Evolutionary conservation across 1,284 basidiomycete genomes (phyloP), one percentile per base, ranked within the genome.

Genomic region (Sporisorium scitamineum): DNA sequence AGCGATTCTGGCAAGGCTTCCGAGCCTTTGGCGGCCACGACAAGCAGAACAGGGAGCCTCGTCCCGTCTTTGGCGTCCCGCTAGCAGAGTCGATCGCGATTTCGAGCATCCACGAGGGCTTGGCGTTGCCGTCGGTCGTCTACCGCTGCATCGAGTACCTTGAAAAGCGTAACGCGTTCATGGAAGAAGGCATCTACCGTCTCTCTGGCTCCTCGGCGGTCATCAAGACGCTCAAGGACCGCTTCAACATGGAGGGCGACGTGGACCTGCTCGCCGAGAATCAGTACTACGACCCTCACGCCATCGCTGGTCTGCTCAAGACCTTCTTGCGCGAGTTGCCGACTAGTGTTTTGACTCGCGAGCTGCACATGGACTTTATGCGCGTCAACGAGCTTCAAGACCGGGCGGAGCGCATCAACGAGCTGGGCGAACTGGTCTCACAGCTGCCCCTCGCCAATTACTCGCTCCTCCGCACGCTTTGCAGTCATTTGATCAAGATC

Each of bases 121-220:
- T 92, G 57, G 92, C 92, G 77, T 88, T 99, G 20, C 97, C 96
- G 1, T 94, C 95, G 4, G 93, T 99, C 68, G 92, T 97, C 32
- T 98, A 95, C 88, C 90, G 96, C 61, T 94, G 93, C 79, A 85
- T 87, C 48, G 86, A 87, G 64, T 87, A 86, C 59, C 82, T 87
- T 24, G 86, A 86, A 55, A 90, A 91, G 34, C 94, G 94, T 86
- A 90, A 93, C 82, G 96, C 96, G 11, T 93, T 97, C 76, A 90
- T 93, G 80, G 96, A 99, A 84, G 96, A 99, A 87, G 96, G 96
- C 39, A 97, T 99, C 76, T 99, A 99, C 87, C 91, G 96, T 57
- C 87, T 99, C 59, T 81, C 77, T 4, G 85, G 84, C 32, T 80
- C 76, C 45, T 76, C 81, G 5, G 93, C 94, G 29, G 94, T 95